A percentile compares a stretch with the other conserved stretches of the same genome.
These are phyloP conservation scores for Globisporangium okanoganense DNA, from an alignment of 352 stramenopile genomes.

Conservation along the genomic window DNA sequence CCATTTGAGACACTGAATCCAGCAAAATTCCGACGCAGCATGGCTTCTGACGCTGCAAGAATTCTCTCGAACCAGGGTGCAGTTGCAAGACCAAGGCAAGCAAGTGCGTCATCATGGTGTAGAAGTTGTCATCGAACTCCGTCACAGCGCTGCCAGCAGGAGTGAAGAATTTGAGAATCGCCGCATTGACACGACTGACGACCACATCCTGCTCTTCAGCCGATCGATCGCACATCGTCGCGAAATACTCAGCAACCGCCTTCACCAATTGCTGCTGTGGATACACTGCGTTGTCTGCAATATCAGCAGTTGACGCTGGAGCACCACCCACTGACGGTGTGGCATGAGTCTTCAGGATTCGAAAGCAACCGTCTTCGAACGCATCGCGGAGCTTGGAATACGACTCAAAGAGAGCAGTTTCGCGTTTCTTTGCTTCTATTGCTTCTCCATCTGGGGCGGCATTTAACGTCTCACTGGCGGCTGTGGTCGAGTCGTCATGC, in stretches of 20 bases:
- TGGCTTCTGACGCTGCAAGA: constrained; percentile 35
- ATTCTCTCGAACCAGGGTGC: constrained; percentile 34
- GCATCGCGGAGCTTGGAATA: constrained; percentile 49
- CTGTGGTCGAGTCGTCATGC: constrained; percentile 10
- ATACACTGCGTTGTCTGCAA: constrained; percentile 14
- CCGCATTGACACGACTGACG: constrained; percentile 42
- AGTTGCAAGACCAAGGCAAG: constrained; percentile 68
- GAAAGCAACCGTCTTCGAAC: constrained; percentile 68
- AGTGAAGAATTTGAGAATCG: constrained; percentile 40
- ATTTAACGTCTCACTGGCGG: background rate
- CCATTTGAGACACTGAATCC: constrained; percentile 23
- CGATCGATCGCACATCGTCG: constrained; percentile 47
- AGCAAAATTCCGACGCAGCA: constrained; percentile 52
- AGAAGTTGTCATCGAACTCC: constrained; percentile 20
- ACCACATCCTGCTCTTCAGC: constrained; percentile 55
- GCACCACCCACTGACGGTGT: background rate
- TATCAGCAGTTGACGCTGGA: background rate
- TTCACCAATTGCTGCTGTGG: constrained; percentile 51
- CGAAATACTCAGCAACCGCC: constrained; percentile 65
- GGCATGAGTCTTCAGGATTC: constrained; percentile 50
- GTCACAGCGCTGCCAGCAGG: constrained; percentile 16
- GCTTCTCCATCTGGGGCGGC: constrained; percentile 10
- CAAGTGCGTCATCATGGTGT: constrained; percentile 60
- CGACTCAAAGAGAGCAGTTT: constrained; percentile 41
- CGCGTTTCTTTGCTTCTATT: constrained; percentile 31